Percentiles rank a stretch among this genome's conserved stretches.
These are phyloP conservation scores for Glycine latifolia DNA, from an alignment of 306 rosid species.

Conservation along the genomic window DNA sequence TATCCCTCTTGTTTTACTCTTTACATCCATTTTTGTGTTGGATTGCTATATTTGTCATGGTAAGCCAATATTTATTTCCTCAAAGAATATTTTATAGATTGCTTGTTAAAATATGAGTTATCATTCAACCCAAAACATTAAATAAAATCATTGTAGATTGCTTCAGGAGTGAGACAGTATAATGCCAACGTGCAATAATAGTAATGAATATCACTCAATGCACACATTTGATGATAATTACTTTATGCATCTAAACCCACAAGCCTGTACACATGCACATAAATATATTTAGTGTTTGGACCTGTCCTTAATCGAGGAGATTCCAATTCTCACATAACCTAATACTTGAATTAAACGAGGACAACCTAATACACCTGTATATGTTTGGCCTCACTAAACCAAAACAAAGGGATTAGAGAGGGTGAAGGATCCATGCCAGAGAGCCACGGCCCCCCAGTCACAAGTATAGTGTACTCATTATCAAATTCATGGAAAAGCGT, in stretches of 20 bases:
- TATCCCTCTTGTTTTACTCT: too few relatives aligned
- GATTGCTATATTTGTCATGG: not conserved
- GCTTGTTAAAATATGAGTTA: slow-evolving; percentile 24
- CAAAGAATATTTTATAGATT: not conserved
- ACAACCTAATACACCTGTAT: not conserved
- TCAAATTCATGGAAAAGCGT: slow-evolving; percentile 46
- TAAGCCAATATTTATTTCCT: not conserved
- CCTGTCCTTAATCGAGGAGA: not conserved
- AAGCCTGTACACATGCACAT: slow-evolving; percentile 19
- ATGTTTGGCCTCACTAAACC: not conserved
- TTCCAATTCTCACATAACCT: slow-evolving; percentile 27
- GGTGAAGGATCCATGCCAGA: not conserved
- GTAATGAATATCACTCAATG: slow-evolving; percentile 21
- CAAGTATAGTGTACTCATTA: slow-evolving; percentile 4
- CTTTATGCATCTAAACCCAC: slow-evolving; percentile 5
- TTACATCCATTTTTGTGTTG: not conserved
- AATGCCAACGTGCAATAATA: slow-evolving; percentile 41
- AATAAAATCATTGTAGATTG: slow-evolving; percentile 45
- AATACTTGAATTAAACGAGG: not conserved
- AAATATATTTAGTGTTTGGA: slow-evolving; percentile 8
- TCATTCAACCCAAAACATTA: not conserved
- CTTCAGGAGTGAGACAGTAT: slow-evolving; percentile 45
- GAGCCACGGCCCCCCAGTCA: slow-evolving; percentile 1
- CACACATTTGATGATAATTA: slow-evolving; percentile 34
- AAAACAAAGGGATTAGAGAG: not conserved